Conservation (phyloP, 352 stramenopile species). For the Phytophthora podocarpi region DNA sequence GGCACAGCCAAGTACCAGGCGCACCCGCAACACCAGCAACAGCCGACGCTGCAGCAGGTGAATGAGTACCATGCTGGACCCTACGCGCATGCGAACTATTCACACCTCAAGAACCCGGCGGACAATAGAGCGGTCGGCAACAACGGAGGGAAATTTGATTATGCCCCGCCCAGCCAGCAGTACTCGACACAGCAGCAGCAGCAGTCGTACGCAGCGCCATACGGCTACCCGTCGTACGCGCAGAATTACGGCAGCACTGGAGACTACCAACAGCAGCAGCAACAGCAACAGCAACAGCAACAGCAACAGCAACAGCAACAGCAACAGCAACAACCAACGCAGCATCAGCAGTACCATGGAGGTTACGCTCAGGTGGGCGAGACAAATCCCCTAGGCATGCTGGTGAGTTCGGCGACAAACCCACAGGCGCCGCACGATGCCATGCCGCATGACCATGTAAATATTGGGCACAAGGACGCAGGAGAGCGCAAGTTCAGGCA, state of each 20-base stretch:
- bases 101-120: constrained; percentile 29
- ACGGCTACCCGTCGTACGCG: constrained; percentile 40
- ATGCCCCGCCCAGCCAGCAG: constrained; percentile 24
- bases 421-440: constrained; percentile 36
- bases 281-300: constrained; percentile 28
- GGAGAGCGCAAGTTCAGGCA: constrained; percentile 48
- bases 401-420: constrained; percentile 64
- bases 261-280: constrained; percentile 39
- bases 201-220: constrained; percentile 33
- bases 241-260: constrained; percentile 36
- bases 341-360: constrained; percentile 42
- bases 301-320: constrained; percentile 41
- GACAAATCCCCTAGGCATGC: constrained; percentile 52
- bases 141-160: constrained; percentile 38
- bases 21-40: constrained; percentile 41
- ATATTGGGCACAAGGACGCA: constrained; percentile 46
- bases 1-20: constrained; percentile 30
- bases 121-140: constrained; percentile 22
- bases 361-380: constrained; percentile 35
- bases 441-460: constrained; percentile 45
- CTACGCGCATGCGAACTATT: constrained; percentile 30
- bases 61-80: constrained; percentile 37
- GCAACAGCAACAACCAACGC: constrained; percentile 32
- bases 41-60: constrained; percentile 47
- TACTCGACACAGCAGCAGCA: constrained; percentile 37